Base-by-base conservation (phyloP, 2,329 filamentous ascomycete species). In the Ceratocystis papillata region DNA sequence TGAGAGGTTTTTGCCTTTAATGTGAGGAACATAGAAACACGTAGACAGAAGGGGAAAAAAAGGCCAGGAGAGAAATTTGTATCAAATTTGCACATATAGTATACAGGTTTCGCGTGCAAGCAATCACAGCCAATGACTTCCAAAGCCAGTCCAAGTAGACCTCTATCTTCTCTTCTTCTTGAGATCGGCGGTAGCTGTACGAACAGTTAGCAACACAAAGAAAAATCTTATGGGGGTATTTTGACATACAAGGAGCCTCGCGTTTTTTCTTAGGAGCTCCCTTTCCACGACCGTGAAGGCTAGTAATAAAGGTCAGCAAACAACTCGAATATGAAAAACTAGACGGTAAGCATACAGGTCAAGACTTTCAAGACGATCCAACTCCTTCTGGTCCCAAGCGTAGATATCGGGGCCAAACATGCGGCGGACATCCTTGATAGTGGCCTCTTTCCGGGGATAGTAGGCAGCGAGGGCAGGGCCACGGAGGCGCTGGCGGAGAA, bases 211-310 rank as follows among this genome's bases (percentile, higher is more conserved):
- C 37, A 64, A 64, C 46, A 53, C 20, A 25, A 44, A 5, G 20
- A 46, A 33, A 22, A 37, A 8, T 37, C 28, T 41, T 5, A 5
- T 53, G 41, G 7, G 7, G 1, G 25, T 48, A 20, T 15, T 20
- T 7, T 3, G 33, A 69, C 74, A 63, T 74, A 78, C 76, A 72
- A 66, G 76, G 73, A 50, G 76, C 72, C 3, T 75, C 85, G 73
- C 80, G 86, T 81, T 94, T 95, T 84, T 96, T 96, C 83, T 95
- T 84, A 6, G 93, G 91, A 57, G 87, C 84, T 65, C 87, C 87
- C 80, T 97, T 96, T 70, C 91, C 92, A 79, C 91, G 86, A 37
- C 82, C 77, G 75, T 90, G 92, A 71, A 87, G 77, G 45, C 69
- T 69, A 55, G 12, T n/a, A 62, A 68, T 68, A 68, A 65, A 45